phyloP scores from a whole-genome alignment of 129 eudicot genomes.

The Flaveria ramosissima region DNA sequence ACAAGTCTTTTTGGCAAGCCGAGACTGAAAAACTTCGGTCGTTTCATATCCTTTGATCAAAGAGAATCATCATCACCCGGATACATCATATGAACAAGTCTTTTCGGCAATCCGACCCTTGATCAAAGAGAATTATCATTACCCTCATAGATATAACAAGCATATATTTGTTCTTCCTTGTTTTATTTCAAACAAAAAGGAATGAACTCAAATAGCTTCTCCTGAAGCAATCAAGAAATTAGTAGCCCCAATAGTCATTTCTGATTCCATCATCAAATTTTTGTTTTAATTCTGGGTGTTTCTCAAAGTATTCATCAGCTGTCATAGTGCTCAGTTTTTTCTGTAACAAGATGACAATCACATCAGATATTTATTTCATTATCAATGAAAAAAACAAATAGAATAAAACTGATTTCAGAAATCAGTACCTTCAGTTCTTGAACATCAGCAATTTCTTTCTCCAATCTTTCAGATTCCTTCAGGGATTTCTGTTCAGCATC shows the following conservation, averaged over 20 bases:
- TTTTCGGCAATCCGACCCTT: too few species aligned
- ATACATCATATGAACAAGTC: too few species aligned
- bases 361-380: not conserved
- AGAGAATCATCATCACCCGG: too few species aligned
- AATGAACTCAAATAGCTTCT: not conserved
- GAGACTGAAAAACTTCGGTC: too few species aligned
- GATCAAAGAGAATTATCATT: too few species aligned
- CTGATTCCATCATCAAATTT: slow-evolving; percentile 94
- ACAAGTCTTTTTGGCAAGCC: too few species aligned
- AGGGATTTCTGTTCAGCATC: slow-evolving; percentile 85
- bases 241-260: slow-evolving; percentile 94
- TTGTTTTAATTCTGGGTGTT: slow-evolving; percentile 93
- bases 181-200: not conserved
- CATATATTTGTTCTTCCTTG: not conserved
- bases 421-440: slow-evolving; percentile 75
- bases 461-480: slow-evolving; percentile 90
- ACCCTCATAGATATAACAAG: not conserved
- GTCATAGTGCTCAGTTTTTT: slow-evolving; percentile 90
- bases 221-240: slow-evolving; percentile 21
- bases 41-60: too few species aligned
- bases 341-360: slow-evolving; percentile 37
- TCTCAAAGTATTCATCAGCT: slow-evolving; percentile 91
- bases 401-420: too few species aligned
- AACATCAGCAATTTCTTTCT: slow-evolving; percentile 89
- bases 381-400: too few species aligned